These are phyloP conservation scores for Ophiocordyceps camponoti-rufipedis DNA, from an alignment of 2,329 filamentous ascomycete genomes.

Conservation along the genomic window DNA sequence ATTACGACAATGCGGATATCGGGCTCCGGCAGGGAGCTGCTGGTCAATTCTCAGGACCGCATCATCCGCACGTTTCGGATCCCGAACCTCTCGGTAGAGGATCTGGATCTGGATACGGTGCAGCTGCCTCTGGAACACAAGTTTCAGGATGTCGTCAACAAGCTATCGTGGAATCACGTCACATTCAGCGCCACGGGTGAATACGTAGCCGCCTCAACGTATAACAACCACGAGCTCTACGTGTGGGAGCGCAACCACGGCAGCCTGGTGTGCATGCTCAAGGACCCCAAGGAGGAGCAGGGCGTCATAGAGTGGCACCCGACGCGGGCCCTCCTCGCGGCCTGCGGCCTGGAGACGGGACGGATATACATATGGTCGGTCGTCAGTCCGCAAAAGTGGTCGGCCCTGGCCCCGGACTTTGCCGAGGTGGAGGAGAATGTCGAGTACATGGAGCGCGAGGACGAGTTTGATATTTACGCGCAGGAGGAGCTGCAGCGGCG, in stretches of 20 bases:
- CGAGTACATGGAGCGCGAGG: constrained; percentile 86
- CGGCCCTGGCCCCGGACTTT: constrained; percentile 89
- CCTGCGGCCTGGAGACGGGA: constrained; percentile 82
- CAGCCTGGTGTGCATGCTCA: constrained; percentile 87
- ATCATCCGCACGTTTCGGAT: constrained; percentile 87
- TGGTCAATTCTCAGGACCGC: constrained; percentile 86
- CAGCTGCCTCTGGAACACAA: constrained; percentile 90
- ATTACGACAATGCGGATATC: constrained; percentile 79
- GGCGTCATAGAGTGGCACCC: constrained; percentile 97
- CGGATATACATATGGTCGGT: constrained; percentile 95
- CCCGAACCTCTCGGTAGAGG: constrained; percentile 51
- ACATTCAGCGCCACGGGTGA: constrained; percentile 88
- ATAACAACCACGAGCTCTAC: constrained; percentile 97
- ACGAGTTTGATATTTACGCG: constrained; percentile 95
- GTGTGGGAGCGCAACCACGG: constrained; percentile 93
- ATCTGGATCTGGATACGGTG: constrained; percentile 69
- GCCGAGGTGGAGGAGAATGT: constrained; percentile 96
- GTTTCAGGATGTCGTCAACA: constrained; percentile 94
- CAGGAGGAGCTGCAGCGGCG: constrained; percentile 88
- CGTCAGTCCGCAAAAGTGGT: constrained; percentile 90
- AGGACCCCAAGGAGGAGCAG: constrained; percentile 91
- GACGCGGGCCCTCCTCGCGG: constrained; percentile 66
- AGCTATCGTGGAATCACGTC: constrained; percentile 90
- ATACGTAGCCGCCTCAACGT: constrained; percentile 90
- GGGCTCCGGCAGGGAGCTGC: constrained; percentile 61